Base-by-base conservation (phyloP, 495 filamentous ascomycete genomes). In the Xylaria scruposa region DNA sequence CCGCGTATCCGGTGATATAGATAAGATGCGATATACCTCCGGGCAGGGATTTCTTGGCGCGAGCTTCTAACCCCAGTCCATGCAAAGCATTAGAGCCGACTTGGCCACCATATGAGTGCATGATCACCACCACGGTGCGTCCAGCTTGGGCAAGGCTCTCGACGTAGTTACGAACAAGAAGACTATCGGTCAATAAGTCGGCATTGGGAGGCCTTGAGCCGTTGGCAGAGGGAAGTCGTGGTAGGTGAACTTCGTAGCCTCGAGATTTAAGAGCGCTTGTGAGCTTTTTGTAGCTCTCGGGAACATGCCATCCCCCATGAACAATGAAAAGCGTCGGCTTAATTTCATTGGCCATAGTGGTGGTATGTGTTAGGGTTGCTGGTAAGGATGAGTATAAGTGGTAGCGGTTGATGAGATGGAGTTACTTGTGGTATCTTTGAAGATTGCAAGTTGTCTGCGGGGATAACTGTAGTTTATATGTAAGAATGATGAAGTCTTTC, bases 71-170 rank as follows among this genome's bases (percentile, higher is more conserved):
- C 4, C 75, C 67, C 0, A 83, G 73, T 1, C 75, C 79, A 54
- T 77, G 33, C 0, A 81, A 47, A 1, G 78, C 75, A 49, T 80
- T 78, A 40, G 76, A 77, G 26, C 80, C 81, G 26, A 82, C 77
- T 33, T 76, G 73, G 1, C 76, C 78, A 36, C 82, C 78, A 70
- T 83, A 78, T 0, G 79, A 81, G 51, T 83, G 82, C 77, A 83
- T 76, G 13, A 83, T 36, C 12, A 73, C 74, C 36, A 79, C 58
- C 4, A 82, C 70, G 15, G 42, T 73, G 4, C 68, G 67, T 10
- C 79, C 79, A 2, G 59, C 73, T 24, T 71, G 38, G 1, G 78
- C 62, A 26, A 82, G 77, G n/a, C 64, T 75, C 49, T 76, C 73
- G 12, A 73, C 77, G 46, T 75, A 76, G 7, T 15, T 24, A 24